Conservation (phyloP, 495 filamentous ascomycete genomes). For the Apodospora peruviana region DNA sequence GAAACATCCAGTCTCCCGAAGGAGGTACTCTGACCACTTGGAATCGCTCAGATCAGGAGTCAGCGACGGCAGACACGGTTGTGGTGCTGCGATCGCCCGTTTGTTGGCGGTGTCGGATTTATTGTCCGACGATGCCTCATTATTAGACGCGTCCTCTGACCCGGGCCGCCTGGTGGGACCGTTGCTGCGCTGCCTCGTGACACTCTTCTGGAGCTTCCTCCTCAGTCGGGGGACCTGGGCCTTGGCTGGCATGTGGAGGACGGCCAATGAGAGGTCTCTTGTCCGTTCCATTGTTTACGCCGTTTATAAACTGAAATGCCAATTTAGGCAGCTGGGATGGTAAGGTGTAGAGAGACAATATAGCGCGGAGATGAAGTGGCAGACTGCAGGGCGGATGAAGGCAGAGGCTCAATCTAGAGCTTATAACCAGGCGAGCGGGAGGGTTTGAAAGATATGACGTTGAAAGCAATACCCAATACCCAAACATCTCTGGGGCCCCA, state of each 20-base stretch:
- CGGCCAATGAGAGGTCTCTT: constrained; percentile 21
- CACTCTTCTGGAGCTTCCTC: constrained; percentile 37
- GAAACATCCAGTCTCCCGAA: constrained; percentile 27
- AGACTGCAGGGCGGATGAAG: constrained; percentile 14
- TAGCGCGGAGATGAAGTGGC: constrained; percentile 12
- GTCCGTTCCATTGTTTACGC: constrained; percentile 30
- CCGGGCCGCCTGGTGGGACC: constrained; percentile 9
- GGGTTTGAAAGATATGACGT: constrained; percentile 32
- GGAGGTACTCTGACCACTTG: constrained; percentile 31
- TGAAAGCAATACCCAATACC: constrained; percentile 8
- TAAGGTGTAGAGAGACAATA: constrained; percentile 12
- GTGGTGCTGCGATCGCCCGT: constrained; percentile 11
- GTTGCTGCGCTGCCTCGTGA: constrained; percentile 25
- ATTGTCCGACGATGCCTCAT: constrained; percentile 14
- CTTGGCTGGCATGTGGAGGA: constrained; percentile 15
- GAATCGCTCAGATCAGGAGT: constrained; percentile 24
- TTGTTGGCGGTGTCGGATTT: constrained; percentile 19
- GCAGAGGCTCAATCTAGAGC: constrained; percentile 12
- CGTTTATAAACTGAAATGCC: constrained; percentile 8
- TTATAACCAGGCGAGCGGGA: constrained; percentile 14
- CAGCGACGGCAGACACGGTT: constrained; percentile 8
- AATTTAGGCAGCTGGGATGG: constrained; percentile 13
- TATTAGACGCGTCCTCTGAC: constrained; percentile 10
- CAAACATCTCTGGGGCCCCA: constrained; percentile 5
- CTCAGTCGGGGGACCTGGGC: constrained; percentile 28